phyloP scores from a whole-genome alignment of 2,329 filamentous ascomycete genomes.

The Sclerotinia trifoliorum region DNA sequence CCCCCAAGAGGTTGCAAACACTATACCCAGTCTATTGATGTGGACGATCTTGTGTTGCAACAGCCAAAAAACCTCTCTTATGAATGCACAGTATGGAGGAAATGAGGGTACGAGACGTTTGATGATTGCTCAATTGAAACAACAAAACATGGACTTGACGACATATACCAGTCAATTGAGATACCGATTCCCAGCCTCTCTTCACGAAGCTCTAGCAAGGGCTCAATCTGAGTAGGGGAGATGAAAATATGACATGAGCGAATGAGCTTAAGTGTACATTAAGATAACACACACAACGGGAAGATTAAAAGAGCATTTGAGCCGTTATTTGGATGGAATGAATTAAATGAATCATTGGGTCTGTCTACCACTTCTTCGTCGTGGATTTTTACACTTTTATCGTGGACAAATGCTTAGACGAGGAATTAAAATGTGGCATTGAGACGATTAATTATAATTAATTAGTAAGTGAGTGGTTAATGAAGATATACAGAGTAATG shows the following conservation, averaged over 20 bases:
- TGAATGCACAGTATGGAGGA: conserved; percentile 70
- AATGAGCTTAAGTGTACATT: conserved; percentile 15
- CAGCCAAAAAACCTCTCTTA: conserved; percentile 70
- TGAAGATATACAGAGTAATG: neutral
- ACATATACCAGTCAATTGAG: conserved; percentile 90
- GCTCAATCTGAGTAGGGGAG: conserved; percentile 46
- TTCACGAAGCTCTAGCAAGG: conserved; percentile 85
- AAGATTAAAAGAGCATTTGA: conserved; percentile 9
- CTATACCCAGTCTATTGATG: conserved; percentile 86
- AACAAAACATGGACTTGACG: conserved; percentile 85
- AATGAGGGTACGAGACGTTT: conserved; percentile 62
- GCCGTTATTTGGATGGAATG: conserved; percentile 14
- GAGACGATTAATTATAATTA: neutral
- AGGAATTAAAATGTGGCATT: neutral
- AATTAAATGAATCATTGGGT: conserved; percentile 4
- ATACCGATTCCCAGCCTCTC: conserved; percentile 81
- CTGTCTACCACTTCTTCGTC: neutral
- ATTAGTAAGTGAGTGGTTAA: neutral
- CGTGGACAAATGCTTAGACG: neutral
- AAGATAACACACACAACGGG: neutral
- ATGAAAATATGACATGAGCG: neutral
- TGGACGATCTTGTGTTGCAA: conserved; percentile 91
- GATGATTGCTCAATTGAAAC: conserved; percentile 70
- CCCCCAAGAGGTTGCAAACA: conserved; percentile 78
- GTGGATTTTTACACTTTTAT: conserved; percentile 4